Base-by-base conservation (phyloP, 2,329 filamentous ascomycete genomes). In the Xylaria sp. region DNA sequence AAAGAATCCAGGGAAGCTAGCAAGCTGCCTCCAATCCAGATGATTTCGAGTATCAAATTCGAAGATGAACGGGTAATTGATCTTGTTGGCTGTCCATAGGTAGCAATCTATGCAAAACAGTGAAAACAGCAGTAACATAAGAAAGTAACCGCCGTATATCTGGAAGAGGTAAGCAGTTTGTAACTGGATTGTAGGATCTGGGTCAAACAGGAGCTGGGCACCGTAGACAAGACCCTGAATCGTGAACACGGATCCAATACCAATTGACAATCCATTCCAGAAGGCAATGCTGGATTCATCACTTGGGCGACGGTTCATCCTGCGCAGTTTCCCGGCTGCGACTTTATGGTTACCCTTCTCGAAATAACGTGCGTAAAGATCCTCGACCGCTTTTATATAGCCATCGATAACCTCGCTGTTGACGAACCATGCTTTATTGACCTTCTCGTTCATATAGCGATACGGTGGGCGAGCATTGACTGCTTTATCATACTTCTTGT, bases 401-500 rank as follows among this genome's bases (percentile, higher is more conserved):
- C 88, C 88, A 72, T 98, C 95, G 0, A 97, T 83, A 2, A 93
- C 86, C 67, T 97, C 92, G 78, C 94, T 97, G 78, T 93, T 91
- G 49, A 98, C 95, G 76, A 99, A 99, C 86, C 93, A 94, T 1
- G 94, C 88, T 71, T 91, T 91, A 82, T 93, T 95, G 75, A 99
- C 94, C 78, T 95, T 95, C 74, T 98, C 94, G 39, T 91, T 91
- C 88, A 98, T 92, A 80, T 95, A 98, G 33, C 91, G 88, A 77
- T 92, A 87, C 0, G 91, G 87, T 0, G 93, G 93, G 12, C 91
- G 88, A 49, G 94, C 91, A 74, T 94, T 89, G 66, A 94, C 89
- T 1, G 92, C 89, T 82, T 98, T 99, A 85, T 98, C 94, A 79
- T 97, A 98, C 81, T 99, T 99, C 80, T 99, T 99, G 82, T 97